Evolutionary conservation across 305 asterid genomes (phyloP).

Genomic region (Solanum hybrid): DNA sequence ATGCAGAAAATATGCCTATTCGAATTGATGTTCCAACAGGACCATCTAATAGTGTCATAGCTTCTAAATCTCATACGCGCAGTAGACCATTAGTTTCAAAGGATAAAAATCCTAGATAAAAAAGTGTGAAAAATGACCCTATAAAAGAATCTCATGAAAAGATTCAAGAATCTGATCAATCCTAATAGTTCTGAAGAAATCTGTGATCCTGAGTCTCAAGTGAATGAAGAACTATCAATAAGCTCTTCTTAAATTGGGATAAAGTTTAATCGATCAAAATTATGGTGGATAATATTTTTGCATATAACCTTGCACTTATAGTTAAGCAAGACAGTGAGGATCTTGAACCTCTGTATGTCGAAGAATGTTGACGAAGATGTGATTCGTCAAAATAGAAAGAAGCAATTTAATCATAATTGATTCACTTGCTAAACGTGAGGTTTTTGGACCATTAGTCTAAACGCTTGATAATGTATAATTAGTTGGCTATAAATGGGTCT

Average conservation of each 20-base stretch:
- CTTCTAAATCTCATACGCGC: not conserved
- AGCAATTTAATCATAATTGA: too few relatives aligned
- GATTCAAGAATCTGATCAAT: not conserved
- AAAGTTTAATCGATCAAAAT: not conserved
- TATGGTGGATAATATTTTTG: not conserved
- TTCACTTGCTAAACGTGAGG: not conserved
- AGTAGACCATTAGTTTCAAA: not conserved
- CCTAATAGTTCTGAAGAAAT: not conserved
- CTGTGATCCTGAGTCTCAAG: not conserved
- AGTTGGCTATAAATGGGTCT: not conserved
- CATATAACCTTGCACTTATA: not conserved
- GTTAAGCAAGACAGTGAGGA: not conserved
- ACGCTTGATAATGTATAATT: too few relatives aligned
- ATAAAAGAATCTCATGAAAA: too few relatives aligned
- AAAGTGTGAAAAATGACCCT: not conserved
- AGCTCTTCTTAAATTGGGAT: too few relatives aligned
- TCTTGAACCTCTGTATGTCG: not conserved
- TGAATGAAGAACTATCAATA: too few relatives aligned
- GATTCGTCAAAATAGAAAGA: not conserved
- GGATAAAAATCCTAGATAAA: not conserved
- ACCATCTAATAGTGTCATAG: not conserved
- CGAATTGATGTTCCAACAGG: not conserved
- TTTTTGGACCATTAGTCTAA: not conserved
- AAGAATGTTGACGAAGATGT: not conserved
- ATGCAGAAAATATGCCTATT: not conserved